Conservation (phyloP, 495 filamentous ascomycete genomes). For the Patellaria atrata region DNA sequence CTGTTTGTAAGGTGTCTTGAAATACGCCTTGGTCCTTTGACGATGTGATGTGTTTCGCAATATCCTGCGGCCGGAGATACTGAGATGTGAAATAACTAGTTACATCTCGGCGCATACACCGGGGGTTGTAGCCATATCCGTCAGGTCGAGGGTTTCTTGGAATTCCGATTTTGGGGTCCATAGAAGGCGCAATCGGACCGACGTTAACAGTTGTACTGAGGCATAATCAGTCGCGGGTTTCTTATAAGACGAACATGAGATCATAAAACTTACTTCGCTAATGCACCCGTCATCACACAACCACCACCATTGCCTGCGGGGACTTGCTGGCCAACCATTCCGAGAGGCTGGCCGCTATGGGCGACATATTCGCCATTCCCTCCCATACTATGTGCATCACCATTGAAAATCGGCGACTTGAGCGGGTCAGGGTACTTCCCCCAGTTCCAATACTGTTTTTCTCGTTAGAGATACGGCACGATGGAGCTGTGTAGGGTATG, state of each 20-base stretch:
- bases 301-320: constrained; percentile 16
- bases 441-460: constrained; percentile 16
- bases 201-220: constrained; percentile 8
- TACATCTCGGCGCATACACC: constrained; percentile 15
- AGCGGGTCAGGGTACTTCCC: constrained; percentile 13
- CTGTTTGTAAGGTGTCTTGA: constrained; percentile 13
- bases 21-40: constrained; percentile 8
- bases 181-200: constrained; percentile 11
- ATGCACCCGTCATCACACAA: constrained; percentile 14
- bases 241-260: not conserved
- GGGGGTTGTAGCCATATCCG: constrained; percentile 16
- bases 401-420: constrained; percentile 15
- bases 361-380: constrained; percentile 13
- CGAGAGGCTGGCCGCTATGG: constrained; percentile 8
- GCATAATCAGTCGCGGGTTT: not conserved
- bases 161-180: constrained; percentile 14
- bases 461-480: not conserved
- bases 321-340: constrained; percentile 1
- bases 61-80: constrained; percentile 1
- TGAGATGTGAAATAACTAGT: constrained; percentile 12
- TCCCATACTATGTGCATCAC: constrained; percentile 12
- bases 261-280: constrained; percentile 8
- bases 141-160: constrained; percentile 8
- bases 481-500: not conserved
- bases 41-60: constrained; percentile 11